Conservation (phyloP, 352 stramenopile genomes). For the Phytophthora macrochlamydospora region DNA sequence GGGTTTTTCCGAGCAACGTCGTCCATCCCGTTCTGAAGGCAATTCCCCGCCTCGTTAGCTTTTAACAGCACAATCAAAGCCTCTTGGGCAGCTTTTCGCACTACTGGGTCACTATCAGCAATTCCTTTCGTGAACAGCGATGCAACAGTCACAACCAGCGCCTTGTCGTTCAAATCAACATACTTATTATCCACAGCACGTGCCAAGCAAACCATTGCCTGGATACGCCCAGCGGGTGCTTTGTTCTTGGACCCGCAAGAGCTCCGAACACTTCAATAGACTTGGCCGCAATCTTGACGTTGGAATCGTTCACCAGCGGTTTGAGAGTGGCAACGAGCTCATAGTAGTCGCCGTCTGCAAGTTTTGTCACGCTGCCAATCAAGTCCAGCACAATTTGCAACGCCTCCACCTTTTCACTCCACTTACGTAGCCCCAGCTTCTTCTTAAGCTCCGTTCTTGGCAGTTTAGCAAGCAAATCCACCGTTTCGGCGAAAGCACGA, state of each 20-base stretch:
- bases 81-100: conserved; percentile 78
- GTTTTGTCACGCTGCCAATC: conserved; percentile 83
- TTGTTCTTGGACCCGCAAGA: conserved; percentile 84
- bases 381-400: conserved; percentile 87
- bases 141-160: conserved; percentile 66
- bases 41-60: conserved; percentile 42
- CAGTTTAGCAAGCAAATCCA: conserved; percentile 83
- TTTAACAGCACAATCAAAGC: conserved; percentile 67
- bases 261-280: conserved; percentile 83
- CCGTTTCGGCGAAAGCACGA: too few species aligned
- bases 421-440: conserved; percentile 79
- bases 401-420: conserved; percentile 87
- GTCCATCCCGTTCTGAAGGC: conserved; percentile 66
- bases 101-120: conserved; percentile 79
- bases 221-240: conserved; percentile 72
- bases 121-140: conserved; percentile 65
- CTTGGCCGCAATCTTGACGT: conserved; percentile 90
- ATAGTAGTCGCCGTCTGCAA: conserved; percentile 87
- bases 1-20: conserved; percentile 76
- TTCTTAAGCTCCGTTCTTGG: conserved; percentile 80
- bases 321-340: conserved; percentile 87
- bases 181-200: conserved; percentile 75
- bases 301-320: conserved; percentile 78
- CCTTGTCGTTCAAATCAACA: conserved; percentile 67
- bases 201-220: conserved; percentile 71